These are phyloP conservation scores for Apophysomyces elegans DNA, from an alignment of 371 early-diverging fungal genomes.

Conservation along the genomic window DNA sequence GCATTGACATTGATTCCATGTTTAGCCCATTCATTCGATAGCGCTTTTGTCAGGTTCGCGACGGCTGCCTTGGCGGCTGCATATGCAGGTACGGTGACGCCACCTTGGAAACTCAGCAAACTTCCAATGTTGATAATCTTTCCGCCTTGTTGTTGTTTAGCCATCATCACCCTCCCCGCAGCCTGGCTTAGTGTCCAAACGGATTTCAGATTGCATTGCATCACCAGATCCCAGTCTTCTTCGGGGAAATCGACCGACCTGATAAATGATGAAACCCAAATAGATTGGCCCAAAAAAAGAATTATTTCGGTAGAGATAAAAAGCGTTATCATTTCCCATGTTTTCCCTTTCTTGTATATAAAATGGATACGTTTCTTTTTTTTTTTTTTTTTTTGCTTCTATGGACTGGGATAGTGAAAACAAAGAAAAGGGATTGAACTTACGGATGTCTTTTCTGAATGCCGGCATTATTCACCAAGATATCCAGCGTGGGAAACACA, in stretches of 20 bases:
- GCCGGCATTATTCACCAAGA: slow-evolving; percentile 45
- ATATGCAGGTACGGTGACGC: slow-evolving; percentile 43
- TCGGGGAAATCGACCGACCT: slow-evolving; percentile 36
- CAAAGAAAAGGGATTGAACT: not conserved
- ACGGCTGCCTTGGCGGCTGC: slow-evolving; percentile 67
- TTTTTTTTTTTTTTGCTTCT: not conserved
- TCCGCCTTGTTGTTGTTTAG: slow-evolving; percentile 18
- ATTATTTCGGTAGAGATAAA: too few relatives aligned
- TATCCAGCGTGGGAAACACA: slow-evolving; percentile 31
- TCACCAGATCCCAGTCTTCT: slow-evolving; percentile 36
- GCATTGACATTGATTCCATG: slow-evolving; percentile 54
- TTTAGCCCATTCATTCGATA: slow-evolving; percentile 64
- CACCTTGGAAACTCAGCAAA: slow-evolving; percentile 37
- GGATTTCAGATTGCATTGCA: slow-evolving; percentile 39
- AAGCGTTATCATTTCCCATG: too few relatives aligned
- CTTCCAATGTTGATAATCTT: slow-evolving; percentile 40
- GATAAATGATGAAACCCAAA: not conserved
- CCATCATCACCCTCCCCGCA: slow-evolving; percentile 31
- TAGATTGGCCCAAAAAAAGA: too few relatives aligned
- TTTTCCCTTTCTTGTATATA: too few relatives aligned
- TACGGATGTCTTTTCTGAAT: slow-evolving; percentile 28
- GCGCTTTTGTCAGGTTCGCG: slow-evolving; percentile 62
- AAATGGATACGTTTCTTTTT: not conserved
- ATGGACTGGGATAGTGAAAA: too few relatives aligned
- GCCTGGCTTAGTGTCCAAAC: slow-evolving; percentile 36